phyloP scores from a whole-genome alignment of 2,329 filamentous ascomycete species.

The Fusarium veterinarium region DNA sequence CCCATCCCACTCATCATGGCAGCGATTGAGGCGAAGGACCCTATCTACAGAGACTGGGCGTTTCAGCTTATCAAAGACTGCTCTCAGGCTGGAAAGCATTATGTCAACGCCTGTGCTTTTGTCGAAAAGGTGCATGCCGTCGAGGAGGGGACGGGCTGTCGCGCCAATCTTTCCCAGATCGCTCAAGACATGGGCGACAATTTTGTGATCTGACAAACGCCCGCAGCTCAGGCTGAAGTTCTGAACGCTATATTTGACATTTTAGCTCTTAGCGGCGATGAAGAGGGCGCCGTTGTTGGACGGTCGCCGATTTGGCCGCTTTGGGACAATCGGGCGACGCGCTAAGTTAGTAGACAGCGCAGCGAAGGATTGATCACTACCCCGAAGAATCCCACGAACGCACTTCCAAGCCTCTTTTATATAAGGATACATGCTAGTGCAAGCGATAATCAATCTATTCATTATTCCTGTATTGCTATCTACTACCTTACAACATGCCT shows the following conservation, averaged over 20 bases:
- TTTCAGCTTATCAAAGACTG: neutral
- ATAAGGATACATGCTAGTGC: neutral
- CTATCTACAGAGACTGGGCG: neutral
- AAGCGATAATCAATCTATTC: accelerated
- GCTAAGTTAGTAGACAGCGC: too few species aligned
- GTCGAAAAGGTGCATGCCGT: neutral
- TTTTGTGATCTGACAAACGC: neutral
- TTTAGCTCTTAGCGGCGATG: accelerated
- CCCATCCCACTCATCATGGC: neutral
- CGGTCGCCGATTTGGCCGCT: neutral
- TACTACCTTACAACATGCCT: neutral
- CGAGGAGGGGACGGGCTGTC: neutral
- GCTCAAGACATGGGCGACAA: neutral
- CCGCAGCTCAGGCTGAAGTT: too few species aligned
- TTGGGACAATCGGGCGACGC: neutral
- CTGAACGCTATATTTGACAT: too few species aligned
- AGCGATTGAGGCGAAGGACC: neutral
- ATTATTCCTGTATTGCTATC: accelerated
- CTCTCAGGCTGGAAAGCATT: accelerated
- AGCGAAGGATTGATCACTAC: too few species aligned
- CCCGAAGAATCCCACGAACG: too few species aligned
- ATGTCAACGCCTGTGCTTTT: accelerated
- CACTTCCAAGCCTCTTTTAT: neutral
- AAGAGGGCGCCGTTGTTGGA: neutral
- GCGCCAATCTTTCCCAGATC: neutral